These are phyloP conservation scores for Aspergillus flavus DNA, from an alignment of 2,329 filamentous ascomycete genomes.

Conservation along the genomic window DNA sequence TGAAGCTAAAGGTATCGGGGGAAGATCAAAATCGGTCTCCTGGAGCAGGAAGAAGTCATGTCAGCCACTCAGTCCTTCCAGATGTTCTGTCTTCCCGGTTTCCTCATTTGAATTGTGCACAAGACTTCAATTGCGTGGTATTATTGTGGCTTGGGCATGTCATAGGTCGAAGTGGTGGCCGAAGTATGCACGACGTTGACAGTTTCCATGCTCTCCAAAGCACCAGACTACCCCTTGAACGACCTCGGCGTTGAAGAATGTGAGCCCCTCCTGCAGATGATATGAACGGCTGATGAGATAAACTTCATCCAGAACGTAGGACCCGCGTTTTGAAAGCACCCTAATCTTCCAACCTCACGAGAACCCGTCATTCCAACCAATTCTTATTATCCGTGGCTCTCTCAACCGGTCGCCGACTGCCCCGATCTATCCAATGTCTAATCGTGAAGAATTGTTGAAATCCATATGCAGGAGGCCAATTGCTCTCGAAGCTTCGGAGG, in stretches of 20 bases:
- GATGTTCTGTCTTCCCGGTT: background rate
- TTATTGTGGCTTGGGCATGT: slow-evolving; percentile 16
- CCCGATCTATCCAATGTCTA: background rate
- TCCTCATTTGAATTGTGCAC: slow-evolving; percentile 5
- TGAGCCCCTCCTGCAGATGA: slow-evolving; percentile 9
- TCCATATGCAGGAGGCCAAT: slow-evolving; percentile 1
- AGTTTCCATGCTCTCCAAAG: slow-evolving; percentile 19
- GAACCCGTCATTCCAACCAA: slow-evolving; percentile 3
- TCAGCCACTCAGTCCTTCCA: slow-evolving; percentile 19
- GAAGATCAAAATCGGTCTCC: slow-evolving; percentile 23
- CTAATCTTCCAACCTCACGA: background rate
- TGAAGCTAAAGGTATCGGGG: slow-evolving; percentile 22
- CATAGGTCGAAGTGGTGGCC: slow-evolving; percentile 18
- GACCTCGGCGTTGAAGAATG: slow-evolving; percentile 8
- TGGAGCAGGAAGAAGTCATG: slow-evolving; percentile 11
- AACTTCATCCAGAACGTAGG: slow-evolving; percentile 8
- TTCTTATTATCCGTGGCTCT: background rate
- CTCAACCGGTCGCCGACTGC: background rate
- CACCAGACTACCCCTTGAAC: slow-evolving; percentile 18
- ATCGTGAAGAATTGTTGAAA: slow-evolving; percentile 3
- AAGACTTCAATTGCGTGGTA: slow-evolving; percentile 8
- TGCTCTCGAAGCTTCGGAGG: slow-evolving; percentile 1
- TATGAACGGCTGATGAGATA: slow-evolving; percentile 12
- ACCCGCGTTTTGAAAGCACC: slow-evolving; percentile 2
- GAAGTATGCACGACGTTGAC: slow-evolving; percentile 19